Base-by-base conservation (phyloP, 305 asterid genomes). In the Andrographis paniculata region DNA sequence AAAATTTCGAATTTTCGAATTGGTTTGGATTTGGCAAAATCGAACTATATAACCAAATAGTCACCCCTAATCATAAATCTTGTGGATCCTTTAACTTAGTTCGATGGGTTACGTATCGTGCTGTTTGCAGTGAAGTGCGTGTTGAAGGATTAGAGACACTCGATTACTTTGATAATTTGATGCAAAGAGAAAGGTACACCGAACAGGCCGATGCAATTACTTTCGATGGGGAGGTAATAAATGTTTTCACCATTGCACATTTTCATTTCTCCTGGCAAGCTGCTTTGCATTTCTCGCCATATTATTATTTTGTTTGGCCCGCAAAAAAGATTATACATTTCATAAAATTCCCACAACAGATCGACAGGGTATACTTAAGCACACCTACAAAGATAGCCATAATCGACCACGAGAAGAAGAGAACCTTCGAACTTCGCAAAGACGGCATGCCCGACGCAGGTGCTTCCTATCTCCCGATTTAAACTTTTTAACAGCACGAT, bases 391-490 rank as follows among this genome's bases (percentile, higher is more conserved):
- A 84, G 75, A 78, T 82, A 60, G 95, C 96, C 48, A 63, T 87
- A 47, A 84, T 87, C 54, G 96, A 87, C 77, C 96, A 87, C 63
- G 95, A 84, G 76, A 84, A 75, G 73, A 87, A 87, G 77, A 71
- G 93, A 66, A 87, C 96, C 42, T 67, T 52, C 66, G 96, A 78
- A 39, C 76, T 84, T 15, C 85, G 83, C 59, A 87, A 87, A 78
- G 94, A 80, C 24, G 95, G 95, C 60, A 71, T 84, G 87, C 80
- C 73, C 24, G 96, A 87, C 68, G 88, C 95, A 70, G 96, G 96
- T 84, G 61, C 36, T 24, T 48, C 14, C 36, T 42, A 12, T 31
- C 11, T 37, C 55, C 50, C 47, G 47, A 42, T 20, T 50, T 50
- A 33, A 33, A 4, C 8, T 24, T 24, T 24, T 3, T 4, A 4